Percentiles rank a stretch among this genome's conserved stretches.
Evolutionary conservation across 352 stramenopile species (phyloP).

Genomic region (Aphanomyces invadans): DNA sequence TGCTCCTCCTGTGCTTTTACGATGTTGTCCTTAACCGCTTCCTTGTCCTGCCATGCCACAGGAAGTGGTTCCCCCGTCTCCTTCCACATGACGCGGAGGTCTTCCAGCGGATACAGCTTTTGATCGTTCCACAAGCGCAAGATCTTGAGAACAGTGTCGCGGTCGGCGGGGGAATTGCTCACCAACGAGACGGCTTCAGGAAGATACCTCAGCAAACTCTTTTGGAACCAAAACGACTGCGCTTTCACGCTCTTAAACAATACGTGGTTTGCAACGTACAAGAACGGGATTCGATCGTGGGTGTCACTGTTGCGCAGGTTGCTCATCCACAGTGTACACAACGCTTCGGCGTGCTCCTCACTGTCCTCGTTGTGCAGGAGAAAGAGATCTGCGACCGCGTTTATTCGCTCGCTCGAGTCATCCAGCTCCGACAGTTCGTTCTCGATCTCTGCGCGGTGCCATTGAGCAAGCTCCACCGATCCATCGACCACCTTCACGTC

Average conservation of each 20-base stretch:
- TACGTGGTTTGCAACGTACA: constrained; percentile 81
- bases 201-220: constrained; percentile 33
- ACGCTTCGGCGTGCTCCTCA: constrained; percentile 30
- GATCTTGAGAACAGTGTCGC: constrained; percentile 61
- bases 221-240: constrained; percentile 20
- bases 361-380: constrained; percentile 35
- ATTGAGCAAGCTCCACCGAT: constrained; percentile 7
- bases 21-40: not conserved
- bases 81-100: constrained; percentile 70
- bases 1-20: constrained; percentile 29
- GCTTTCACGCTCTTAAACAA: constrained; percentile 59
- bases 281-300: constrained; percentile 70
- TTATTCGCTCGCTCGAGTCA: constrained; percentile 75
- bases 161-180: constrained; percentile 77
- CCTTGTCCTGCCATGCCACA: constrained; percentile 17
- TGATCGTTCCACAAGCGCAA: constrained; percentile 77
- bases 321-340: constrained; percentile 61
- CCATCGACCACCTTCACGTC: constrained; percentile 8
- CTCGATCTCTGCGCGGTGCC: constrained; percentile 62
- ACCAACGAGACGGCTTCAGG: constrained; percentile 73
- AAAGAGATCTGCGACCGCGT: constrained; percentile 71
- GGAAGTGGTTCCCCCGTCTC: constrained; percentile 69
- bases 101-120: constrained; percentile 39
- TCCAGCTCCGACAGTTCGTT: constrained; percentile 69
- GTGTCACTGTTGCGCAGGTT: constrained; percentile 62